phyloP scores from a whole-genome alignment of 2,329 filamentous ascomycete species.

The Fusarium fracticaudum region DNA sequence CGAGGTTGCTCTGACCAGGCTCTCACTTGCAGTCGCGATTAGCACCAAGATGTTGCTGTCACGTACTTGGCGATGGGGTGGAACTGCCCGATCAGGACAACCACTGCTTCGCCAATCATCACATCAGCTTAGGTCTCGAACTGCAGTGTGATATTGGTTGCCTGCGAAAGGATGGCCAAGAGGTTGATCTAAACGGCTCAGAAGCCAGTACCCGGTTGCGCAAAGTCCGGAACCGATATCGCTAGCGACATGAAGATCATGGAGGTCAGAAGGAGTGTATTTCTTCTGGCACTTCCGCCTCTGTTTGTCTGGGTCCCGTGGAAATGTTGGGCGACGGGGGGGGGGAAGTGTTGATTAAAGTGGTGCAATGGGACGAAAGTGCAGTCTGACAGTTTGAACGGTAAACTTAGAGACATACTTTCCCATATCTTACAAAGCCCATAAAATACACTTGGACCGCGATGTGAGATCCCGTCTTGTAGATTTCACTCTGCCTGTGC shows the following conservation, averaged over 20 bases:
- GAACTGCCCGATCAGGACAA: not conserved
- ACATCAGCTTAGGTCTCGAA: not conserved
- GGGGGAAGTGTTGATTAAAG: not conserved
- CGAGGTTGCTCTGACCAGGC: not conserved
- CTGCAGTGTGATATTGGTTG: not conserved
- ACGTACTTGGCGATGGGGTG: too few species aligned
- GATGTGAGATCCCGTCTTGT: not conserved
- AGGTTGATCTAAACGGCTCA: too few species aligned
- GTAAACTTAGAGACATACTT: not conserved
- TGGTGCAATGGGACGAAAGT: not conserved
- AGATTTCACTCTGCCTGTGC: too few species aligned
- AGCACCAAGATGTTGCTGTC: not conserved
- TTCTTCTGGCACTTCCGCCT: not conserved
- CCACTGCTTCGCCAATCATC: not conserved
- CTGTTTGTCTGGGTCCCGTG: not conserved
- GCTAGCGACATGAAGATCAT: not conserved
- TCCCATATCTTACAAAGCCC: not conserved
- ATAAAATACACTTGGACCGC: not conserved
- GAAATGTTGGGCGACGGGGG: not conserved
- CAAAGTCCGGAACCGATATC: not conserved
- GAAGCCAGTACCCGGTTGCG: not conserved
- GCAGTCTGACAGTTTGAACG: not conserved
- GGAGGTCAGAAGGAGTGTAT: rapidly evolving
- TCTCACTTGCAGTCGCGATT: not conserved
- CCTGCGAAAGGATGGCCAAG: not conserved